phyloP scores from a whole-genome alignment of 345 rosid species.

The Brassica cretica region DNA sequence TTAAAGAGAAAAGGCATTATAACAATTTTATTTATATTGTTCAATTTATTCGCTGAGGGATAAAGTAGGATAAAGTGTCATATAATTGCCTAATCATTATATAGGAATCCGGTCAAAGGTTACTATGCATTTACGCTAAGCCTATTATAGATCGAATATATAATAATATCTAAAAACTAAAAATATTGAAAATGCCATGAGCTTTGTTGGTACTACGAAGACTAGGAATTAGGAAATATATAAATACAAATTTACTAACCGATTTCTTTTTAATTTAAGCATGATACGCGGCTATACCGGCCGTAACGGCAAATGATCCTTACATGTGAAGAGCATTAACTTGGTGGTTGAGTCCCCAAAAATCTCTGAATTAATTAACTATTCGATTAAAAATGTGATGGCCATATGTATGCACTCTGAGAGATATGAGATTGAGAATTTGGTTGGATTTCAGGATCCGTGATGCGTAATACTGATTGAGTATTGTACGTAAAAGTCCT shows the following conservation, averaged over 20 bases:
- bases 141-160: not conserved
- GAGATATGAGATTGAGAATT: constrained; percentile 21
- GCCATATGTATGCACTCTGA: constrained; percentile 9
- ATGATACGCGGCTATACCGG: constrained; percentile 57
- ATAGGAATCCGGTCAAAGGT: constrained; percentile 36
- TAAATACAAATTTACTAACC: constrained; percentile 26
- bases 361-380: constrained; percentile 1
- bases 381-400: not conserved
- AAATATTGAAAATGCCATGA: constrained; percentile 18
- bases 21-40: not conserved
- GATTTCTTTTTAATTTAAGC: constrained; percentile 26
- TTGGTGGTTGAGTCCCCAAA: constrained; percentile 36
- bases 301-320: constrained; percentile 67
- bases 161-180: not conserved
- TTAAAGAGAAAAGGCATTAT: constrained; percentile 19
- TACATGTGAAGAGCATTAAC: constrained; percentile 56
- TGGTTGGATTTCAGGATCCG: constrained; percentile 35
- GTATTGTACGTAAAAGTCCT: constrained; percentile 33
- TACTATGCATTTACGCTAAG: constrained; percentile 4
- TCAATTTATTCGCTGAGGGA: constrained; percentile 13
- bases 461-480: constrained; percentile 9
- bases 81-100: constrained; percentile 29
- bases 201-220: constrained; percentile 36
- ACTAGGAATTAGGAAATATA: constrained; percentile 10
- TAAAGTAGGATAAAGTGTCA: constrained; percentile 30